These are phyloP conservation scores for Fusarium sp. DNA, from an alignment of 2,329 filamentous ascomycete species.

Conservation along the genomic window DNA sequence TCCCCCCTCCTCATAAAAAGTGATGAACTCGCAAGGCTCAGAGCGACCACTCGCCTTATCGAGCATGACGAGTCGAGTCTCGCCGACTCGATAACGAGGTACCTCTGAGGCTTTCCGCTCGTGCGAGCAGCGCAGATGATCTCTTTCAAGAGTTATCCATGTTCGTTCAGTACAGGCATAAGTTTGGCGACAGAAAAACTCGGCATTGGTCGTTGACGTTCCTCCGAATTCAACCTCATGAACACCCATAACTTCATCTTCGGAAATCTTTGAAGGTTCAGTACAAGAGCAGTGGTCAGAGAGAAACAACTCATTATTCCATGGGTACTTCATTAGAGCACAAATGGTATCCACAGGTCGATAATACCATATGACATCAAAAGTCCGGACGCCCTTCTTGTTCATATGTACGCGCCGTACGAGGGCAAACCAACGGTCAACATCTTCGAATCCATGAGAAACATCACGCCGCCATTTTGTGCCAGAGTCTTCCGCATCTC, in stretches of 20 bases:
- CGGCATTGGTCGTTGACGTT: slow-evolving; percentile 56
- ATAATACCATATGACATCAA: slow-evolving; percentile 81
- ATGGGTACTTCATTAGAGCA: slow-evolving; percentile 73
- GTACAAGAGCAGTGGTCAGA: slow-evolving; percentile 80
- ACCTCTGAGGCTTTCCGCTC: slow-evolving; percentile 32
- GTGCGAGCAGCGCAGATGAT: slow-evolving; percentile 66
- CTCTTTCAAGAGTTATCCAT: slow-evolving; percentile 68
- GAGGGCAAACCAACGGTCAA: slow-evolving; percentile 75
- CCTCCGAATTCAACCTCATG: slow-evolving; percentile 70
- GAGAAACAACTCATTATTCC: slow-evolving; percentile 78
- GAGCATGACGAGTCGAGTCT: slow-evolving; percentile 66
- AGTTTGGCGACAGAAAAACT: slow-evolving; percentile 77
- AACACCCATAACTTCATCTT: slow-evolving; percentile 66
- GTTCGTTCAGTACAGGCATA: slow-evolving; percentile 70
- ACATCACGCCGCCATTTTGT: slow-evolving; percentile 67
- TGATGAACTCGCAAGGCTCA: slow-evolving; percentile 71
- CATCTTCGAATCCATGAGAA: slow-evolving; percentile 55
- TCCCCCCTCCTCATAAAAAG: slow-evolving; percentile 34
- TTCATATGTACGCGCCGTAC: slow-evolving; percentile 66
- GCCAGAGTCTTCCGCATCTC: slow-evolving; percentile 57
- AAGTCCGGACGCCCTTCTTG: slow-evolving; percentile 52
- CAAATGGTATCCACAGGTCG: slow-evolving; percentile 77
- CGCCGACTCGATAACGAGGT: slow-evolving; percentile 59
- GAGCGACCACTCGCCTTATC: slow-evolving; percentile 51
- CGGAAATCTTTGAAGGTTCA: slow-evolving; percentile 58